Evolutionary conservation across 2,329 filamentous ascomycete species (phyloP).

Genomic region (Epichloe gansuensis): DNA sequence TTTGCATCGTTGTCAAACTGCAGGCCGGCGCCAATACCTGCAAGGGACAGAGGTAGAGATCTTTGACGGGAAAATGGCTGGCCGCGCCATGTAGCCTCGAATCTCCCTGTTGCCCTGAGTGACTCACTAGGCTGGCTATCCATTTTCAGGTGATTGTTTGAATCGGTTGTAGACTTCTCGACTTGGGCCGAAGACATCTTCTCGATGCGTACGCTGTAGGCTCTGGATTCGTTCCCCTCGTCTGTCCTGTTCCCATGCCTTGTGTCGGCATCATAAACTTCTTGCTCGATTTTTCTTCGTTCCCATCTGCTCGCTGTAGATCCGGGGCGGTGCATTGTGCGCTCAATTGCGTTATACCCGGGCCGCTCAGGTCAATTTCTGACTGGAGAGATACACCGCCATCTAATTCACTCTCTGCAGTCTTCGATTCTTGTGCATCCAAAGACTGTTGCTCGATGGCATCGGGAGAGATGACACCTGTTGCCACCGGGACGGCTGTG

Average conservation of each 20-base stretch:
- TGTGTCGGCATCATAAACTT: not conserved
- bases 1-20: slow-evolving; percentile 11
- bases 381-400: slow-evolving; percentile 4
- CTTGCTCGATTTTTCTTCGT: not conserved
- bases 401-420: slow-evolving; percentile 1
- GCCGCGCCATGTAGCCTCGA: not conserved
- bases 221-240: not conserved
- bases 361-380: not conserved
- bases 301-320: not conserved
- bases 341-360: not conserved
- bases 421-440: not conserved
- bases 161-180: not conserved
- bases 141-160: not conserved
- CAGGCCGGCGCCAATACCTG: slow-evolving; percentile 15
- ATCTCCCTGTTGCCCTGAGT: not conserved
- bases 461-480: not conserved
- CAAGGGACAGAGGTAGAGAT: slow-evolving; percentile 10
- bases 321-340: not conserved
- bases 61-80: not conserved
- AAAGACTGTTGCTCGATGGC: no score
- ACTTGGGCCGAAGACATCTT: not conserved
- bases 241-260: not conserved
- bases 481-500: not conserved
- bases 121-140: not conserved
- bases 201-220: not conserved